Conservation (phyloP, 345 rosid species). For the Gossypium thurberi region DNA sequence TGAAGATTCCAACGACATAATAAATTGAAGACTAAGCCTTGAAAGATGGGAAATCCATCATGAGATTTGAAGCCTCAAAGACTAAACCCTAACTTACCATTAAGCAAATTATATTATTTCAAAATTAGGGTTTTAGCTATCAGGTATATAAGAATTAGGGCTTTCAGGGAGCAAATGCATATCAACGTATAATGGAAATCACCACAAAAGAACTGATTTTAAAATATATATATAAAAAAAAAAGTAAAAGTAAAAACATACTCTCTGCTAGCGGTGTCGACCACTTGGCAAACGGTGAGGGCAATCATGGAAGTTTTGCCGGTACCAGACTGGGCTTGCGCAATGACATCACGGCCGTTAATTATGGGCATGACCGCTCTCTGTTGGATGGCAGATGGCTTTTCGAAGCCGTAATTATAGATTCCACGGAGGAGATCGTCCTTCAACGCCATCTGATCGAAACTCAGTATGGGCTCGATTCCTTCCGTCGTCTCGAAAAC, state of each 20-base stretch:
- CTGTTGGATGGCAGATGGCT: slow-evolving; percentile 95
- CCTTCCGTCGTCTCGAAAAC: slow-evolving; percentile 89
- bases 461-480: slow-evolving; percentile 68
- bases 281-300: slow-evolving; percentile 80
- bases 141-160: slow-evolving; percentile 6
- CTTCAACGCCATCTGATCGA: slow-evolving; percentile 77
- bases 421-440: slow-evolving; percentile 79
- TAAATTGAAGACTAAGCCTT: not conserved
- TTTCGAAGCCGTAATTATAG: slow-evolving; percentile 81
- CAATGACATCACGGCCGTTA: slow-evolving; percentile 87
- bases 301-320: slow-evolving; percentile 98
- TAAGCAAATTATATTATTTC: not conserved
- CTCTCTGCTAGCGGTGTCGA: slow-evolving; percentile 72
- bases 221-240: not conserved
- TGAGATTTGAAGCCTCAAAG: not conserved
- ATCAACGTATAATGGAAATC: not conserved
- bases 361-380: slow-evolving; percentile 95
- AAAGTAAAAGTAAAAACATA: slow-evolving; percentile 19
- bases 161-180: not conserved
- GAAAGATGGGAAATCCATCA: not conserved
- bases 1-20: not conserved
- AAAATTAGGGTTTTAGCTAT: slow-evolving; percentile 23
- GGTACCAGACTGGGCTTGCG: slow-evolving; percentile 97
- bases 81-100: not conserved
- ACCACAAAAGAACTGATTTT: not conserved